phyloP scores from a whole-genome alignment of 306 rosid species.

The Cotoneaster glaucophyllus region DNA sequence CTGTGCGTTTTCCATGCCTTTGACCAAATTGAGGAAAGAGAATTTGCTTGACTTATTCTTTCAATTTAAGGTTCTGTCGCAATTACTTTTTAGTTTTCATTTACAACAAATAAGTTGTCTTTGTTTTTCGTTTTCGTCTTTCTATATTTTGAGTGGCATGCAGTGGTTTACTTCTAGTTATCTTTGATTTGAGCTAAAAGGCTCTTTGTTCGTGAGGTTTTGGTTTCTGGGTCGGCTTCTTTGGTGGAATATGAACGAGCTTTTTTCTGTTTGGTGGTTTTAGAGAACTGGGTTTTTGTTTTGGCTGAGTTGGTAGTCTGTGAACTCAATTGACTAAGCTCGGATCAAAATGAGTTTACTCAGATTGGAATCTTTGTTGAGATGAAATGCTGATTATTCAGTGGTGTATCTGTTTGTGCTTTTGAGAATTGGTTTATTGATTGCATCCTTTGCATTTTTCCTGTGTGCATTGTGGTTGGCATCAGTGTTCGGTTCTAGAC shows the following conservation, averaged over 20 bases:
- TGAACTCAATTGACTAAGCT: slow-evolving; percentile 30
- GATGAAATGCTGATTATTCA: slow-evolving; percentile 33
- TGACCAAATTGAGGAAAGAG: slow-evolving; percentile 37
- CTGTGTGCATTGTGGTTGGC: background rate
- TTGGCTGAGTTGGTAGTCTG: slow-evolving; percentile 21
- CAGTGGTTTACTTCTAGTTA: slow-evolving; percentile 19
- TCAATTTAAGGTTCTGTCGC: too few relatives aligned
- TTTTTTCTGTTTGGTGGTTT: slow-evolving; percentile 15
- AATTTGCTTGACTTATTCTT: too few relatives aligned
- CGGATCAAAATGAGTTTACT: slow-evolving; percentile 36
- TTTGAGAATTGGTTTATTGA: background rate
- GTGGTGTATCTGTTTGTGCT: slow-evolving; percentile 17
- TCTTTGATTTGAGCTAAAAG: slow-evolving; percentile 36
- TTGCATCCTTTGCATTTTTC: background rate
- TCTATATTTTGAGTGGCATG: background rate
- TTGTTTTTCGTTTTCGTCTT: background rate
- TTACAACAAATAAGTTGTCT: background rate
- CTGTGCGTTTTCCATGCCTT: slow-evolving; percentile 30
- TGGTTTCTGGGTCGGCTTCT: slow-evolving; percentile 20
- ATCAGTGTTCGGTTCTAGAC: background rate
- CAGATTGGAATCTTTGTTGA: slow-evolving; percentile 36
- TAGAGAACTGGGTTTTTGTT: slow-evolving; percentile 13
- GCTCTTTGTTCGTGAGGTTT: slow-evolving; percentile 19
- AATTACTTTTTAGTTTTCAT: background rate
- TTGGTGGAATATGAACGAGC: slow-evolving; percentile 20